phyloP scores from a whole-genome alignment of 129 eudicot species.

The Tanacetum coccineum region DNA sequence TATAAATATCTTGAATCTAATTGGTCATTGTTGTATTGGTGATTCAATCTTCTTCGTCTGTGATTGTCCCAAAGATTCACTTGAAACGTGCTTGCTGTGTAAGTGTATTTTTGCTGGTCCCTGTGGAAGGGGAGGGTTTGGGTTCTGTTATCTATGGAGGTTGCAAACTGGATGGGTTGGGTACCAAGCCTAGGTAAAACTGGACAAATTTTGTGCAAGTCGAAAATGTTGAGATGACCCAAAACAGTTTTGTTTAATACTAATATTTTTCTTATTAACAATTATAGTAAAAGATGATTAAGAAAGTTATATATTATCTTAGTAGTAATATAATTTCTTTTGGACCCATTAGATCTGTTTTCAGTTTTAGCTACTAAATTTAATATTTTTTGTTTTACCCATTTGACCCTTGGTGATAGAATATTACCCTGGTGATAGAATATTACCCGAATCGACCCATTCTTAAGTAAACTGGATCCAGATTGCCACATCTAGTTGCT shows the following conservation, averaged over 20 bases:
- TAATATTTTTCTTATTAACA: neutral
- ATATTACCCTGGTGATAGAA: too few species aligned
- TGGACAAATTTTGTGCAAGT: neutral
- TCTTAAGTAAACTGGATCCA: neutral
- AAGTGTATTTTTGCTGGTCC: slow-evolving; percentile 18
- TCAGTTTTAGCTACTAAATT: too few species aligned
- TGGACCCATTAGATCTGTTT: neutral
- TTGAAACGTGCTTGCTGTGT: slow-evolving; percentile 38
- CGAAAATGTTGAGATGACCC: neutral
- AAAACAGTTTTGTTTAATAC: neutral
- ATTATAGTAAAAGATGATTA: neutral
- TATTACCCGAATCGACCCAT: too few species aligned
- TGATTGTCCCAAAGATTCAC: slow-evolving; percentile 35
- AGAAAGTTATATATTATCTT: too few species aligned
- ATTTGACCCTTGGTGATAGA: too few species aligned
- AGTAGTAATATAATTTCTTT: neutral
- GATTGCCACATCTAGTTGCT: neutral
- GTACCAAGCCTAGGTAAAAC: neutral
- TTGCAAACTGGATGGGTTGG: neutral
- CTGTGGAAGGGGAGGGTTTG: too few species aligned
- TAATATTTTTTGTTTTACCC: too few species aligned
- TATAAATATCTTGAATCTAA: slow-evolving; percentile 36
- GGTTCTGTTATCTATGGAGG: neutral
- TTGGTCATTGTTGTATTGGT: slow-evolving; percentile 32
- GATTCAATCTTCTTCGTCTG: slow-evolving; percentile 35